phyloP scores from a whole-genome alignment of 1,284 basidiomycete genomes.

The Apiotrichum veenhuisii region DNA sequence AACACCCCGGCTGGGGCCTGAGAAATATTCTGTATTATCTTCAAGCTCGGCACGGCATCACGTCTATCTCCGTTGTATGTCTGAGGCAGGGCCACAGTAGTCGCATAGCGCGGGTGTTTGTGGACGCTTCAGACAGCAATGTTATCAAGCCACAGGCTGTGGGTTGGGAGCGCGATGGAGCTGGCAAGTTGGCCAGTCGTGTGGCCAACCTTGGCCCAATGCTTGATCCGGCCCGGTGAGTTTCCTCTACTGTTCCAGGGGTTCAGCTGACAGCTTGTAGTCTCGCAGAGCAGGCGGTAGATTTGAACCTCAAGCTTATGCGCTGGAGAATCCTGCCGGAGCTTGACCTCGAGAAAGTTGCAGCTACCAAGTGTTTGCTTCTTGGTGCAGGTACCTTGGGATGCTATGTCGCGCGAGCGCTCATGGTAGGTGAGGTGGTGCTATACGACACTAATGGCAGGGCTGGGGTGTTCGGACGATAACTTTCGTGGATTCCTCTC shows the following conservation, averaged over 20 bases:
- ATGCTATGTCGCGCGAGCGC: conserved; percentile 84
- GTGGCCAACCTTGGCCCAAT: conserved; percentile 87
- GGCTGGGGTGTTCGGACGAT: conserved; percentile 94
- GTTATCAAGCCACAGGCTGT: conserved; percentile 56
- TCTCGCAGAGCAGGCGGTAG: conserved; percentile 91
- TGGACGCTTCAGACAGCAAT: neutral
- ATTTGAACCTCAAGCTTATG: conserved; percentile 97
- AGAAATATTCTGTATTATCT: conserved; percentile 87
- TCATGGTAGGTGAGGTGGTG: conserved; percentile 62
- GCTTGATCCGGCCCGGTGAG: conserved; percentile 78
- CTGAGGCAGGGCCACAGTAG: conserved; percentile 57
- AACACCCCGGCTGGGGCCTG: conserved; percentile 88
- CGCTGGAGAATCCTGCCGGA: conserved; percentile 91
- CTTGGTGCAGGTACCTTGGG: conserved; percentile 95
- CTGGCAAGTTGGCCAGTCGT: conserved; percentile 80
- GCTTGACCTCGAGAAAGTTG: conserved; percentile 82
- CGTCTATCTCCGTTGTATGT: conserved; percentile 64
- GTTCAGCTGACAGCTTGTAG: conserved; percentile 48
- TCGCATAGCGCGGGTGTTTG: conserved; percentile 16
- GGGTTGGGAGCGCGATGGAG: conserved; percentile 90
- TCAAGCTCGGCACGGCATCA: conserved; percentile 54
- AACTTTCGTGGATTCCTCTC: conserved; percentile 84
- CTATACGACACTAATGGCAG: conserved; percentile 52
- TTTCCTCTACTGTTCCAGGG: neutral
- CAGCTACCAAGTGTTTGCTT: conserved; percentile 72